Conservation (phyloP, 169 alveolate species). For the Amoebophrya sp. region DNA sequence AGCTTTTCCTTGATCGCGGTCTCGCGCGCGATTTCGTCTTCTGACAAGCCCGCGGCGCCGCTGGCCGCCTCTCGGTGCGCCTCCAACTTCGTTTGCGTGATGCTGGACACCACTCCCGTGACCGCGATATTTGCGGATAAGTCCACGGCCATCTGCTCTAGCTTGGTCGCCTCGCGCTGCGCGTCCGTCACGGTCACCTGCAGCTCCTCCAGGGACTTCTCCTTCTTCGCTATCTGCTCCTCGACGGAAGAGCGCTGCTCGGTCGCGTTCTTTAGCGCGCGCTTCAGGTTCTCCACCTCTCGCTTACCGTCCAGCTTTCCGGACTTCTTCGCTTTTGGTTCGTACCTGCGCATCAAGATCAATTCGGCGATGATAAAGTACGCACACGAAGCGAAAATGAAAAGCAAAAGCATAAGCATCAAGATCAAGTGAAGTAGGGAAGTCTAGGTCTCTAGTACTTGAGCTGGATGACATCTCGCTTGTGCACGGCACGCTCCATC, state of each 20-base stretch:
- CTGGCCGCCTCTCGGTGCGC: no score
- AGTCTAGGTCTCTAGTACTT: no score
- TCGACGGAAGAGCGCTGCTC: background rate
- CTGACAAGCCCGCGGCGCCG: no score
- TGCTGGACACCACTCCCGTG: background rate
- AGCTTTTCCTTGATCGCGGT: background rate
- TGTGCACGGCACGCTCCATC: constrained; percentile 62
- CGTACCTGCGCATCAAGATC: no score
- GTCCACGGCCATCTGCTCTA: background rate
- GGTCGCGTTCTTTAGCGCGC: background rate
- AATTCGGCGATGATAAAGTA: no score
- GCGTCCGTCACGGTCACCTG: background rate
- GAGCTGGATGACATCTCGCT: constrained; percentile 64
- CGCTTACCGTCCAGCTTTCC: background rate
- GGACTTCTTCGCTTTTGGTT: background rate
- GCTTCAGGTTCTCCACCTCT: background rate
- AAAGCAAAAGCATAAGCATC: no score
- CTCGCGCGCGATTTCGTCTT: background rate
- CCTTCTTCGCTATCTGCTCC: background rate
- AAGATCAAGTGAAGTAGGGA: no score
- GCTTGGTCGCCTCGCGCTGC: background rate
- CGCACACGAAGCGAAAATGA: no score
- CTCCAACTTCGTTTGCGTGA: background rate
- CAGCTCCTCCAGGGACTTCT: background rate
- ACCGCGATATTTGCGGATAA: background rate